Base-by-base conservation (phyloP, 768 basidiomycete genomes). In the Russula olivacea region DNA sequence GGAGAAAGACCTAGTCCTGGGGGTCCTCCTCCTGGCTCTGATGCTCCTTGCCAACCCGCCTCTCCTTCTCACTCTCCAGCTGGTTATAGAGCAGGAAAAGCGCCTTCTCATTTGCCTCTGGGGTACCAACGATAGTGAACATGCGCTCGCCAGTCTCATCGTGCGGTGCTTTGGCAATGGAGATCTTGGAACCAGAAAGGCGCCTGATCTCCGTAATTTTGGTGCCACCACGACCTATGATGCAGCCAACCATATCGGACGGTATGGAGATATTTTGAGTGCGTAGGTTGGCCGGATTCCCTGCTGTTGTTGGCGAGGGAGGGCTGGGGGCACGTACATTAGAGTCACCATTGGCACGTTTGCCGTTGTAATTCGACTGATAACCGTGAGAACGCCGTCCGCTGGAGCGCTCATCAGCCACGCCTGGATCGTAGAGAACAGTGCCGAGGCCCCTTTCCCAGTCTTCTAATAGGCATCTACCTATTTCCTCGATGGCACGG, bases 241-340 rank as follows among this genome's bases (percentile, higher is more conserved):
- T 91, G 73, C 90, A 92, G 63, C 88, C 95, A 66, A 99, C 97
- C 97, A 99, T 99, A 78, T 99, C 97, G 67, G 91, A 91, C 41
- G 97, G 97, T 71, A 99, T 98, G 69, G 97, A 96, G 69, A 99
- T 98, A 76, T 96, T 98, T 77, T 99, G 97, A 11, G 97, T 98
- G 67, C 95, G 89, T 68, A 98, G 81, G 75, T 95, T 95, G 53
- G 90, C 81, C 1, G 64, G 36, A 84, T 71, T 57, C 59, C 70
- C 30, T 67, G 78, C 32, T 81, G 81, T 68, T 81, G 82, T 68
- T 81, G 84, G 65, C 80, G 38, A 77, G 74, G 47, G 80, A 76
- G 38, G 85, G 80, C 41, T 85, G 79, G 64, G 77, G 72, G 61
- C 81, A 80, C 63, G 78, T 76, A 65, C 78, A 74, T 74, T 68